Evolutionary conservation across 306 rosid genomes (phyloP).

Genomic region (Quercus engelmannii): DNA sequence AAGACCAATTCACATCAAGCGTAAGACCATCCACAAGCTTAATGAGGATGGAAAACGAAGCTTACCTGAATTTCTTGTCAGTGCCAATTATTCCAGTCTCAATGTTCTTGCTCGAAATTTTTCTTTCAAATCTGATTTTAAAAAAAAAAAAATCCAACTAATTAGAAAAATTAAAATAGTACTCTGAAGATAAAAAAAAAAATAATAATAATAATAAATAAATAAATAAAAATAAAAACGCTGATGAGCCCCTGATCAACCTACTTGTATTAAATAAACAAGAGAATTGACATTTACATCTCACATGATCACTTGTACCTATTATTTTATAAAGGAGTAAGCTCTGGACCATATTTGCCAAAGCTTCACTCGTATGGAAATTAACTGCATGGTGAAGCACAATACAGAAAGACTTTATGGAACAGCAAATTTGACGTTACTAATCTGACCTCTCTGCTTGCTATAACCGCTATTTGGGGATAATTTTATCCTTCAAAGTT

Average conservation of each 20-base stretch:
- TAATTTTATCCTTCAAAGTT: neutral
- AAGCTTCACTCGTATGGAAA: too few relatives aligned
- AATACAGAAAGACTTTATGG: too few relatives aligned
- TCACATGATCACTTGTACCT: neutral
- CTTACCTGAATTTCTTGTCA: constrained; percentile 83
- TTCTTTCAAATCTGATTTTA: constrained; percentile 74
- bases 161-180: neutral
- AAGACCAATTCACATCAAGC: neutral
- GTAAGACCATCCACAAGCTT: neutral
- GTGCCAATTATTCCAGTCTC: too few relatives aligned
- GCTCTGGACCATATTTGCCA: neutral
- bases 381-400: too few relatives aligned
- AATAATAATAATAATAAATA: too few relatives aligned
- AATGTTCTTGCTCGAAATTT: constrained; percentile 69
- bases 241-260: neutral
- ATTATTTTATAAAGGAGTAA: neutral
- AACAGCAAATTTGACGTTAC: too few relatives aligned
- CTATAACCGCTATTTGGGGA: neutral
- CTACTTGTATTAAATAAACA: neutral
- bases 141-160: neutral
- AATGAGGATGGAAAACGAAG: neutral
- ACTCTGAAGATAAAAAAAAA: neutral
- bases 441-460: neutral
- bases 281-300: neutral
- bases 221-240: too few relatives aligned